Evolutionary conservation across 768 basidiomycete species (phyloP), one percentile per base, ranked within the genome.

Genomic region (Pleurotus giganteus): DNA sequence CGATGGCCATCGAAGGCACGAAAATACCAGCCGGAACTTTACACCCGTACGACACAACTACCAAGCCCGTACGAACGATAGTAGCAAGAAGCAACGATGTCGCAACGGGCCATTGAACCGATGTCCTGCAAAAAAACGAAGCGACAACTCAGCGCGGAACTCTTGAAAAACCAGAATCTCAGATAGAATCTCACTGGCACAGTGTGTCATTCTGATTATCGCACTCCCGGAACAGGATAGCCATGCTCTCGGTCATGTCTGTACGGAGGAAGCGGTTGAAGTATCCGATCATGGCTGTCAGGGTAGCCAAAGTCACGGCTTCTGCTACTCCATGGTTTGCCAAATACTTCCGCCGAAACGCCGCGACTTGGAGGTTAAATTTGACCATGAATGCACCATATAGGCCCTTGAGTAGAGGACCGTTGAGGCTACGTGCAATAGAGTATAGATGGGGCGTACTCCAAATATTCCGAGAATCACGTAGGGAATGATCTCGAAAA

Each of bases 21-120:
- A 99, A 99, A 61, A 99, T 99, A 23, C 97, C 97, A 9, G 91
- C 91, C 1, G 97, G 97, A 0, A 99, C 97, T 68, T 94, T 98
- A 65, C 87, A 91, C 0, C 97, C 97, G 66, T 98, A 99, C 2
- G 93, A 94, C 21, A 98, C 73, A 19, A 98, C 83, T 45, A 98
- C 92, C 43, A 98, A 76, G 8, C 82, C 86, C 19, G 83, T 89
- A 3, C 96, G 86, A 54, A 98, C 85, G 52, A 97, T 78, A 4
- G 95, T 96, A 0, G 96, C 97, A 4, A 98, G 76, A 19, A 99
- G 71, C 5, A 99, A 74, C 2, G 95, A 95, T 66, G 93, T 97
- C 13, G 91, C 88, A 77, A 98, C 94, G 12, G 85, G 80, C 97
- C 97, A 99, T 68, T 98, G 97, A 0, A 85, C 81, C 32, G 87